Base-by-base conservation (phyloP, 2,329 filamentous ascomycete species). In the Coniochaeta sp. region DNA sequence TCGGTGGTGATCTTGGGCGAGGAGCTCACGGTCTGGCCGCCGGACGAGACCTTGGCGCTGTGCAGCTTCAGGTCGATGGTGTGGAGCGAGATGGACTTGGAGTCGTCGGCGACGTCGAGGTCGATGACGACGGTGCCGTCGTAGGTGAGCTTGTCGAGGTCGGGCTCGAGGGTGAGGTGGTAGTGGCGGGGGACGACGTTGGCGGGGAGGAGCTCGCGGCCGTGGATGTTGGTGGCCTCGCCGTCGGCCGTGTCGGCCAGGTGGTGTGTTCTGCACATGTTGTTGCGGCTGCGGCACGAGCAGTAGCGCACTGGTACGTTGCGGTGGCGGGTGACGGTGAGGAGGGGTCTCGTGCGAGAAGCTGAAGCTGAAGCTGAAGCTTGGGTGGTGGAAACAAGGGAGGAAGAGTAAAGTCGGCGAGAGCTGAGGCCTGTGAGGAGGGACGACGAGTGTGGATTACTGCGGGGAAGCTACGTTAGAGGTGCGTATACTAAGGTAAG, bases 171-270 rank as follows among this genome's bases (percentile, higher is more conserved):
- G 1, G 90, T 95, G 67, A 98, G 77, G 74, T 96, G 86, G 77
- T 98, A 98, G 78, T 98, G 92, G 42, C 82, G 77, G n/a, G 93
- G 93, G 73, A 93, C 89, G 69, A 97, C 91, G 71, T 97, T 96
- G 75, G 88, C 87, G 58, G 93, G 95, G 68, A 98, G 82, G 65
- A 98, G 88, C 79, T 96, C 89, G 68, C 93, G 88, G 65, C 84
- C 86, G 66, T 68, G 68, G 58, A 73, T 66, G 60, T 70, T 69
- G 60, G 69, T 69, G 59, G 71, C 71, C 60, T 70, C 71, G 64
- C 72, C 54, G 30, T 56, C 69, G 60, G 69, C 69, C 67, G 67
- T 65, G 42, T 73, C 74, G 66, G 69, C 65, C 47, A 65, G 67
- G 42, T 72, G 70, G 44, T 73, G 73, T 56, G 69, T 68, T 65